Conservation (phyloP, 257 asterid genomes). For the Paulownia fortunei region DNA sequence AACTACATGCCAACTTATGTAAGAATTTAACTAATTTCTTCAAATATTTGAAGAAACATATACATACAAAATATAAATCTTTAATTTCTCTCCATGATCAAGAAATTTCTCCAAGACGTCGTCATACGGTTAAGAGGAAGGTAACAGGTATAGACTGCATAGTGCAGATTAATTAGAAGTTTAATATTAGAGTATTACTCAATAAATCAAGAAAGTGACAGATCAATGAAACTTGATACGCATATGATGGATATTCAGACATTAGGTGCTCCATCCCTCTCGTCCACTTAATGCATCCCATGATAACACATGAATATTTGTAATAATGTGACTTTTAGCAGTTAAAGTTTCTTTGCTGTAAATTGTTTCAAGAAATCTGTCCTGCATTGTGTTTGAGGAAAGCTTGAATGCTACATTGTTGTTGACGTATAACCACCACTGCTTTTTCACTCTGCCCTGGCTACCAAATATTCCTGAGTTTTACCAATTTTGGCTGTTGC, state of each 20-base stretch:
- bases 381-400: slow-evolving; percentile 32
- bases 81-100: not conserved
- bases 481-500: slow-evolving; percentile 40
- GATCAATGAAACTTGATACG: not conserved
- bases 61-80: not conserved
- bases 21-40: not conserved
- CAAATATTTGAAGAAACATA: slow-evolving; percentile 1
- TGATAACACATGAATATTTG: not conserved
- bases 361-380: slow-evolving; percentile 27
- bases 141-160: too few relatives aligned
- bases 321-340: not conserved
- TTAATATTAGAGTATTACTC: not conserved
- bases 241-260: slow-evolving; percentile 19
- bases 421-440: slow-evolving; percentile 61
- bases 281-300: slow-evolving; percentile 31
- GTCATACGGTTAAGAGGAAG: too few relatives aligned
- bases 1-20: not conserved
- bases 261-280: slow-evolving; percentile 35
- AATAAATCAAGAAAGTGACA: slow-evolving; percentile 32
- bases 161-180: not conserved
- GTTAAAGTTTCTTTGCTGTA: slow-evolving; percentile 10
- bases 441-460: slow-evolving; percentile 22
- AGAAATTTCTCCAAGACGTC: not conserved
- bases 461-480: slow-evolving; percentile 55
- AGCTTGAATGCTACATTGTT: slow-evolving; percentile 35